These are phyloP conservation scores for Hypomontagnella submonticulosa DNA, from an alignment of 495 filamentous ascomycete genomes.

Conservation along the genomic window DNA sequence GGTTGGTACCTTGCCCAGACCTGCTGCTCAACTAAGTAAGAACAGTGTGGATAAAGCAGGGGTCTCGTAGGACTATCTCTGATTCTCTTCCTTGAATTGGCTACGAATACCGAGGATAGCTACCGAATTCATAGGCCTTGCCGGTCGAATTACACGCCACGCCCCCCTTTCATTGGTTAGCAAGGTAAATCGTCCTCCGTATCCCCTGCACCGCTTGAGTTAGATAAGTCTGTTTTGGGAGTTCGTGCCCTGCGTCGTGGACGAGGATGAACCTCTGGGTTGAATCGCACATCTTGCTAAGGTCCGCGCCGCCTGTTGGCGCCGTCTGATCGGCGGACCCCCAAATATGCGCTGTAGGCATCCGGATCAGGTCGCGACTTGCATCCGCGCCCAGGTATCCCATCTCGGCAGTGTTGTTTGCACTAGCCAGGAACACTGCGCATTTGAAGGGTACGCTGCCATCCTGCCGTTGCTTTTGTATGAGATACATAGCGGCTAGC, in stretches of 20 bases:
- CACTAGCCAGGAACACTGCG: neutral
- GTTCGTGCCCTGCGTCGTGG: slow-evolving; percentile 9
- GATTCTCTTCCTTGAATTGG: too few relatives aligned
- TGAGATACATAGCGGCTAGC: slow-evolving; percentile 7
- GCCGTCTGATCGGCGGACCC: slow-evolving; percentile 4
- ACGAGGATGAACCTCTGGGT: neutral
- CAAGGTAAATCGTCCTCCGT: too few relatives aligned
- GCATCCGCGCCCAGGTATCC: neutral
- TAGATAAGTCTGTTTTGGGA: neutral
- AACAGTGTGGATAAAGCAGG: too few relatives aligned
- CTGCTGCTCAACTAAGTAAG: too few relatives aligned
- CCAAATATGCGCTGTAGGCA: slow-evolving; percentile 12
- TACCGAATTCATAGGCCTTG: too few relatives aligned
- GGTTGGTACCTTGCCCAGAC: too few relatives aligned
- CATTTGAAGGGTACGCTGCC: slow-evolving; percentile 9
- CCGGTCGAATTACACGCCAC: too few relatives aligned
- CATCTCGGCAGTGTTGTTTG: neutral
- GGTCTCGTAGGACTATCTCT: too few relatives aligned
- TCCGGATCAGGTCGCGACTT: neutral
- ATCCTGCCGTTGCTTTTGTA: slow-evolving; percentile 2
- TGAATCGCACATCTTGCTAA: slow-evolving; percentile 1
- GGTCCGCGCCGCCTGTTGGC: slow-evolving; percentile 13
- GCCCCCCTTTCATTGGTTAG: too few relatives aligned
- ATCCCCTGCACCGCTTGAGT: neutral
- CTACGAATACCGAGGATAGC: too few relatives aligned